Conservation (phyloP, 345 rosid species). For the Linum trigynum region DNA sequence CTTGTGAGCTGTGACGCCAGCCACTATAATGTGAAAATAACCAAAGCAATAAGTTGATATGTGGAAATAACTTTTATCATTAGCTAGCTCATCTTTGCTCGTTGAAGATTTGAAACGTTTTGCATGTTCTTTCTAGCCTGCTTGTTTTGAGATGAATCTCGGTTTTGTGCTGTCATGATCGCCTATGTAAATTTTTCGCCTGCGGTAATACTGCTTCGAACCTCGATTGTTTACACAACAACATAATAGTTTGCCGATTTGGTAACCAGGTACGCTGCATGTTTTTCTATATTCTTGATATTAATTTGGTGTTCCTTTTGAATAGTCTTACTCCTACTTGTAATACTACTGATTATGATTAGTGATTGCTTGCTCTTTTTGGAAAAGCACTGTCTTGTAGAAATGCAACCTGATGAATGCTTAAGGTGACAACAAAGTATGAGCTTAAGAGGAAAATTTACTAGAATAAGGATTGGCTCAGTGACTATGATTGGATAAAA, state of each 20-base stretch:
- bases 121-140: background rate
- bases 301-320: too few species aligned
- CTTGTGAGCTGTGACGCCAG: conserved; percentile 39
- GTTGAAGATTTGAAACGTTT: background rate
- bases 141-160: background rate
- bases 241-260: too few species aligned
- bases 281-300: too few species aligned
- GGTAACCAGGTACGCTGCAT: too few species aligned
- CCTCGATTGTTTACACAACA: too few species aligned
- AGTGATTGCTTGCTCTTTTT: too few species aligned
- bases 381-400: background rate
- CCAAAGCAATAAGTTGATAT: conserved; percentile 35
- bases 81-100: conserved; percentile 9
- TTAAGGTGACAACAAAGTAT: conserved; percentile 2
- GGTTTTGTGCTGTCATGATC: too few species aligned
- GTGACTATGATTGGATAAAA: conserved; percentile 15
- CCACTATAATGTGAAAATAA: conserved; percentile 41
- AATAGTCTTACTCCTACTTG: too few species aligned
- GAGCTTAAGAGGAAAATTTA: background rate
- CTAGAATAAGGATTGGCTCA: conserved; percentile 1
- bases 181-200: too few species aligned
- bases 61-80: conserved; percentile 40
- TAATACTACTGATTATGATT: too few species aligned
- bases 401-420: background rate
- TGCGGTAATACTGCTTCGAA: too few species aligned